Base-by-base conservation (phyloP, 192 early-diverging fungal genomes). In the Oehlia diaphana region DNA sequence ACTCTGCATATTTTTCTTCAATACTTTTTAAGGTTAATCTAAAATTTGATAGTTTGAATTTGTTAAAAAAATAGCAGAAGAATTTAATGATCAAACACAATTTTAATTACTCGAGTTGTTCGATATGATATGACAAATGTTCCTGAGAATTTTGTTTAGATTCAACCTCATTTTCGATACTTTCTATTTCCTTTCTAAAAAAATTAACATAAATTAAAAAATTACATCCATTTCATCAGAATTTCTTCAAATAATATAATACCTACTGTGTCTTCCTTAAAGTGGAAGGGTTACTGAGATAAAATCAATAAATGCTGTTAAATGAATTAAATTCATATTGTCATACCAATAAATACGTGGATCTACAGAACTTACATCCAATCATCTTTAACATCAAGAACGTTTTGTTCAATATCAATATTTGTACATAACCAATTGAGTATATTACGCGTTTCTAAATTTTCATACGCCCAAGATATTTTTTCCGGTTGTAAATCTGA, bases 371-470 rank as follows among this genome's bases (percentile, higher is more conserved):
- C 47, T 72, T 72, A 72, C 71, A 72, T 33, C 23, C 23, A 23
- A 31, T 31, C 26, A 26, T 63, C 39, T 21, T 66, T 66, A 63
- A 70, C 70, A 53, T 37, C 42, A 39, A 79, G 35, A 16, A 70
- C 65, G 68, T 79, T 79, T 31, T 79, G n/a, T 68, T 79, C 77
- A 65, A 50, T 12, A 63, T 79, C 77, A 12, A 79, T 62, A 42
- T 58, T 70, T 50, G 69, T 33, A 44, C 77, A 62, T 71, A 79
- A 62, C 77, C 77, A 79, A 7, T 79, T 33, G 23, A 79, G 42
- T 62, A 79, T 39, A 42, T 35, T 28, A 53, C 37, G 67, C 10
- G 53, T 61, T 61, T 68, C 65, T 33, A n/a, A 5, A 26, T 26
- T 28, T 39, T 79, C 77, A 71, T 28, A 67, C 16, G 67, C 66